Evolutionary conservation across 202 grass and related monocot species (phyloP).

Genomic region (Eragrostis tef): DNA sequence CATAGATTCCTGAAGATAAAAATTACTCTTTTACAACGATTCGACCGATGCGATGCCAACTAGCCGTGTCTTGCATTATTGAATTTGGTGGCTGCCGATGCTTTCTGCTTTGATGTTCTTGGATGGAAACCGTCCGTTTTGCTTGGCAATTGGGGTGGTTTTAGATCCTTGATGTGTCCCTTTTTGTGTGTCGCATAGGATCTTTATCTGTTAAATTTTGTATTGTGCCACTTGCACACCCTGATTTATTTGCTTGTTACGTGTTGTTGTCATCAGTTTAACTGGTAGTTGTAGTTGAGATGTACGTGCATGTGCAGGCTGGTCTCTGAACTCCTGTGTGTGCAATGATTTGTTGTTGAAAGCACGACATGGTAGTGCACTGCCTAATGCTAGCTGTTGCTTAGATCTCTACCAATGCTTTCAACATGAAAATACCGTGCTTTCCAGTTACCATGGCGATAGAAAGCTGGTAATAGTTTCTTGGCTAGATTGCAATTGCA

Average conservation of each 20-base stretch:
- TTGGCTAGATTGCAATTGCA: slow-evolving; percentile 6
- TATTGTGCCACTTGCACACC: neutral
- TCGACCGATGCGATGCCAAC: neutral
- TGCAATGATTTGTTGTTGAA: neutral
- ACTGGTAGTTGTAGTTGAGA: slow-evolving; percentile 1
- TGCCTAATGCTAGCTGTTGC: neutral
- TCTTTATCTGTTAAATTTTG: neutral
- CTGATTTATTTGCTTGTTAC: slow-evolving; percentile 11
- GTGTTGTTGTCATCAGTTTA: slow-evolving; percentile 11
- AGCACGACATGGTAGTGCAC: neutral
- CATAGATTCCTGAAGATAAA: neutral
- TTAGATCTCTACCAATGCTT: neutral
- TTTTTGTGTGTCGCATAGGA: neutral
- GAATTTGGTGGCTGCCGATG: neutral
- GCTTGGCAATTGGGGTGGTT: neutral
- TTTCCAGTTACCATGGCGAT: neutral
- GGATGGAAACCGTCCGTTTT: neutral
- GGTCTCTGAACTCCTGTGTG: neutral
- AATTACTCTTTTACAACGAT: neutral
- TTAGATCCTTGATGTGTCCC: neutral
- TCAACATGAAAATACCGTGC: slow-evolving; percentile 5
- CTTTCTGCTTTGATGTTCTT: slow-evolving; percentile 22
- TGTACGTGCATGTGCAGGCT: slow-evolving; percentile 9
- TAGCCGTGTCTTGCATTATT: neutral
- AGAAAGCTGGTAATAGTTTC: neutral